These are phyloP conservation scores for Hemileccinum impolitum DNA, from an alignment of 768 basidiomycete species.

Conservation along the genomic window DNA sequence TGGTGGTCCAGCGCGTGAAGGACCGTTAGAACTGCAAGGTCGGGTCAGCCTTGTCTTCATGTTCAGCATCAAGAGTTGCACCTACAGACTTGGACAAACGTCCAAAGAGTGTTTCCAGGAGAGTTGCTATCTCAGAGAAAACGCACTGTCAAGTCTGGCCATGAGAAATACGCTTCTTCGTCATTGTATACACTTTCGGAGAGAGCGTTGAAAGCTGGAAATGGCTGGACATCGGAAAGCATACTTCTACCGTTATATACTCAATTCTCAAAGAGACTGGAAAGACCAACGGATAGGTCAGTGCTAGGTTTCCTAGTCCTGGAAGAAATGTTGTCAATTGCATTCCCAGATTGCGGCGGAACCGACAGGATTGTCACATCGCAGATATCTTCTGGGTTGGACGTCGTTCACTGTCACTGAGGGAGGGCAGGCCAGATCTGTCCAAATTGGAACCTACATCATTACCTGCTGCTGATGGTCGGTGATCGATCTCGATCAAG, in stretches of 20 bases:
- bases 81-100: conserved; percentile 1
- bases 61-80: not conserved
- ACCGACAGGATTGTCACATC: not conserved
- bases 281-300: too few relatives aligned
- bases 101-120: not conserved
- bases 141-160: not conserved
- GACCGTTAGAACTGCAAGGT: not conserved
- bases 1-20: not conserved
- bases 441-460: not conserved
- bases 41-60: conserved; percentile 5
- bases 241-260: not conserved
- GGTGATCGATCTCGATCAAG: not conserved
- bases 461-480: too few relatives aligned
- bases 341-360: not conserved
- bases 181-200: not conserved
- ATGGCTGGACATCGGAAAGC: too few relatives aligned
- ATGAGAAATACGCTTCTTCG: too few relatives aligned
- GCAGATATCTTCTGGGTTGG: too few relatives aligned
- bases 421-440: not conserved
- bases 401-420: too few relatives aligned
- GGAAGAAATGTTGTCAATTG: not conserved
- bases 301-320: too few relatives aligned
- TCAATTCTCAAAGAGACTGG: not conserved
- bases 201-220: too few relatives aligned
- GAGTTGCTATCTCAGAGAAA: not conserved